Conservation (phyloP, 2,329 filamentous ascomycete species). For the Diaporthe ampelina region DNA sequence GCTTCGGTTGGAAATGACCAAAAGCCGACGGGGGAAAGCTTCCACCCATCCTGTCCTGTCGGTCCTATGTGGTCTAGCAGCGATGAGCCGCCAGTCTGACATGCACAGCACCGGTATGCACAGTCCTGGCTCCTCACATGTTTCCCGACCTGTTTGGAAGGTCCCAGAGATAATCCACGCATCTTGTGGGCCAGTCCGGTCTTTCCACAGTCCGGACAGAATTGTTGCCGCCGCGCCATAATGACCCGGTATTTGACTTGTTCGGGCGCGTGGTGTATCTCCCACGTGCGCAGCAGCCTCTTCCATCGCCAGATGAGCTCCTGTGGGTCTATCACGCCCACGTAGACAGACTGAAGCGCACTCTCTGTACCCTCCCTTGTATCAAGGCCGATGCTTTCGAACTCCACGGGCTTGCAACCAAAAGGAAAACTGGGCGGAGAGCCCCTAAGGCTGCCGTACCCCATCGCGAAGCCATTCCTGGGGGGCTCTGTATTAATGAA, state of each 20-base stretch:
- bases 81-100: not conserved
- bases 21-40: conserved; percentile 13
- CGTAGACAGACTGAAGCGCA: conserved; percentile 3
- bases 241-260: conserved; percentile 33
- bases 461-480: not conserved
- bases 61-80: not conserved
- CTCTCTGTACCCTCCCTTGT: not conserved
- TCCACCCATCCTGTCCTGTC: too few species aligned
- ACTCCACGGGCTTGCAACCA: not conserved
- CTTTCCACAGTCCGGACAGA: not conserved
- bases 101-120: not conserved
- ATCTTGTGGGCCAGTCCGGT: not conserved
- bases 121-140: too few species aligned
- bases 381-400: conserved; percentile 21
- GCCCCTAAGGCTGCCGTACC: too few species aligned
- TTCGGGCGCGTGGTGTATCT: not conserved
- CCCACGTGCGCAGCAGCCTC: conserved; percentile 31
- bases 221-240: not conserved
- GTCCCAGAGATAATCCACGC: too few species aligned
- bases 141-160: too few species aligned
- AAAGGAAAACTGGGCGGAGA: not conserved
- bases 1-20: conserved; percentile 38
- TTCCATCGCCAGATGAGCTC: conserved; percentile 38
- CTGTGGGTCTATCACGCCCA: conserved; percentile 35
- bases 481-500: not conserved